Conservation (phyloP, 73 alveolate genomes). For the Paramecium sexaurelia region DNA sequence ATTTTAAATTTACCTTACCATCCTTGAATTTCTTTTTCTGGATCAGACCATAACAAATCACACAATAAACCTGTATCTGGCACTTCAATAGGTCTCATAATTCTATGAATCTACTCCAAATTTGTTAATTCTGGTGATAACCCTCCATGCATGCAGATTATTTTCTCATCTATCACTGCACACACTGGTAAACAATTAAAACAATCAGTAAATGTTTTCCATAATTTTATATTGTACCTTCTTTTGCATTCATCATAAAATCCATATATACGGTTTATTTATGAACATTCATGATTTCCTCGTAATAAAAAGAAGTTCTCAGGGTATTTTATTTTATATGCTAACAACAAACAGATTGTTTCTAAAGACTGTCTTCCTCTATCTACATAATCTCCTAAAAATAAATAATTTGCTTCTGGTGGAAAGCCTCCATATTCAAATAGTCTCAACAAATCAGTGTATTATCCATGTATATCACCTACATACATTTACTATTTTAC, state of each 20-base stretch:
- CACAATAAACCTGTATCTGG: constrained; percentile 92
- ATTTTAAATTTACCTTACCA: constrained; percentile 69
- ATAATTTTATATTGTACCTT: constrained; percentile 84
- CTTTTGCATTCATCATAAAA: constrained; percentile 89
- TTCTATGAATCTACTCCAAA: constrained; percentile 76
- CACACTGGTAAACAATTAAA: constrained; percentile 90
- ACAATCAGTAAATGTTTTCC: constrained; percentile 88
- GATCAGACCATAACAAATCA: constrained; percentile 89
- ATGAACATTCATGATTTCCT: constrained; percentile 93
- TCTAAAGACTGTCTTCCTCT: constrained; percentile 83
- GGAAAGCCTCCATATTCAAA: constrained; percentile 96
- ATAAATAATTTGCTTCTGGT: constrained; percentile 90
- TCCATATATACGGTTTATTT: constrained; percentile 89
- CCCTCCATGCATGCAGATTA: constrained; percentile 96
- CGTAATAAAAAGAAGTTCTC: constrained; percentile 86
- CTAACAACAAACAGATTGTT: constrained; percentile 76
- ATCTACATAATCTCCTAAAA: constrained; percentile 91
- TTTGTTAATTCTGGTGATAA: constrained; percentile 87
- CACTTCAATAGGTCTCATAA: constrained; percentile 89
- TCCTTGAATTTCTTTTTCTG: constrained; percentile 93
- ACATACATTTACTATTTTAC: constrained; percentile 52
- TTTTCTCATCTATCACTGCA: constrained; percentile 86
- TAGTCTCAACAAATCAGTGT: constrained; percentile 73
- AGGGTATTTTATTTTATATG: constrained; percentile 82
- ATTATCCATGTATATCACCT: constrained; percentile 73